Evolutionary conservation across 2,329 filamentous ascomycete species (phyloP).

Genomic region (Fusarium sp.): DNA sequence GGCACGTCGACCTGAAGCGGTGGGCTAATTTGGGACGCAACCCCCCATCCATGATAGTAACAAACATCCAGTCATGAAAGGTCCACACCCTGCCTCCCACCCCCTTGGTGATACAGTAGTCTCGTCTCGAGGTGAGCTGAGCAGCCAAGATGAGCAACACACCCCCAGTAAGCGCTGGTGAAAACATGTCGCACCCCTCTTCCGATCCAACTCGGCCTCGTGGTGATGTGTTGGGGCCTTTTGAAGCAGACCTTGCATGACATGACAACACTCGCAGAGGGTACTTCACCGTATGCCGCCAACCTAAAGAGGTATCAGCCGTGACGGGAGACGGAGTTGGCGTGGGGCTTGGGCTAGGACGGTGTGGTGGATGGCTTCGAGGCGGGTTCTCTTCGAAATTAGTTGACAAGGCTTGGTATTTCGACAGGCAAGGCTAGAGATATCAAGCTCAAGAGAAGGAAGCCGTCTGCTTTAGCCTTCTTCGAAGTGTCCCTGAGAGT

Average conservation of each 20-base stretch:
- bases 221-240: not conserved
- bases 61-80: slow-evolving; percentile 22
- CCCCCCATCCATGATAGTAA: slow-evolving; percentile 19
- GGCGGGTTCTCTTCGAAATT: slow-evolving; percentile 15
- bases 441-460: not conserved
- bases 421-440: not conserved
- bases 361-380: slow-evolving; percentile 19
- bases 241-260: slow-evolving; percentile 7
- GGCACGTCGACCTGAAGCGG: slow-evolving; percentile 14
- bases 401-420: not conserved
- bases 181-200: not conserved
- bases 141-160: not conserved
- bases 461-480: not conserved
- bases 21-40: slow-evolving; percentile 26
- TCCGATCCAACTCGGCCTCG: slow-evolving; percentile 4
- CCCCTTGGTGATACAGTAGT: not conserved
- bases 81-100: not conserved
- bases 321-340: slow-evolving; percentile 3
- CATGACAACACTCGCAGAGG: not conserved
- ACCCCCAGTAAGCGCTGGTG: slow-evolving; percentile 7
- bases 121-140: not conserved
- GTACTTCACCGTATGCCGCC: not conserved
- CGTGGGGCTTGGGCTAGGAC: slow-evolving; percentile 15
- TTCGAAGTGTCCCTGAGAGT: not conserved
- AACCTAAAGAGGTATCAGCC: not conserved